These are phyloP conservation scores for Nicotiana knightiana DNA, from an alignment of 257 asterid genomes.

Conservation along the genomic window DNA sequence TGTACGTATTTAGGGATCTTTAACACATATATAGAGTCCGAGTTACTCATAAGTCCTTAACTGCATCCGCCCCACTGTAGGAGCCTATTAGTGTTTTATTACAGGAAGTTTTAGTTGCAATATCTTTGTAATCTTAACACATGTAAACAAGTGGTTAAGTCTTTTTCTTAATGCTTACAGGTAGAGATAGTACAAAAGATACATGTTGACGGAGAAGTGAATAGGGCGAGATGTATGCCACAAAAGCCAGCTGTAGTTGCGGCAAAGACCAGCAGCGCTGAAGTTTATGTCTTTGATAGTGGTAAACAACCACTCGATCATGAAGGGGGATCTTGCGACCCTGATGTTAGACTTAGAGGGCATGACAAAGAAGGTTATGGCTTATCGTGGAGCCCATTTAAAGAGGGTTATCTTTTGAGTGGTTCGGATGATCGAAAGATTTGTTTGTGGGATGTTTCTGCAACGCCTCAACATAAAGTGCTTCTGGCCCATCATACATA, in stretches of 20 bases:
- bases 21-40: too few species aligned
- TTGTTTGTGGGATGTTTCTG: constrained; percentile 86
- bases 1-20: too few species aligned
- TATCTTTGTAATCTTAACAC: too few species aligned
- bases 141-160: not conserved
- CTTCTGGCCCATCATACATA: constrained; percentile 55
- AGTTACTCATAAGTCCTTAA: too few species aligned
- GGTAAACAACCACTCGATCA: constrained; percentile 39
- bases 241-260: constrained; percentile 72
- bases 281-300: constrained; percentile 69
- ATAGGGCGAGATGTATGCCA: constrained; percentile 77
- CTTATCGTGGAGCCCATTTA: constrained; percentile 81
- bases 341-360: constrained; percentile 77
- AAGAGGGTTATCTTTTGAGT: constrained; percentile 76
- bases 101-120: not conserved
- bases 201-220: constrained; percentile 88
- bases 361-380: constrained; percentile 95
- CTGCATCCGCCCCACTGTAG: not conserved
- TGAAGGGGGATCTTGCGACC: constrained; percentile 42
- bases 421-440: constrained; percentile 82
- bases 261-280: constrained; percentile 71
- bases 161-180: constrained; percentile 24
- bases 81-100: not conserved
- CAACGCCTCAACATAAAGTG: constrained; percentile 50
- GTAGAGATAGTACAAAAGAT: constrained; percentile 75